Conservation (phyloP, 169 alveolate genomes). For the Plasmodium vivax region DNA sequence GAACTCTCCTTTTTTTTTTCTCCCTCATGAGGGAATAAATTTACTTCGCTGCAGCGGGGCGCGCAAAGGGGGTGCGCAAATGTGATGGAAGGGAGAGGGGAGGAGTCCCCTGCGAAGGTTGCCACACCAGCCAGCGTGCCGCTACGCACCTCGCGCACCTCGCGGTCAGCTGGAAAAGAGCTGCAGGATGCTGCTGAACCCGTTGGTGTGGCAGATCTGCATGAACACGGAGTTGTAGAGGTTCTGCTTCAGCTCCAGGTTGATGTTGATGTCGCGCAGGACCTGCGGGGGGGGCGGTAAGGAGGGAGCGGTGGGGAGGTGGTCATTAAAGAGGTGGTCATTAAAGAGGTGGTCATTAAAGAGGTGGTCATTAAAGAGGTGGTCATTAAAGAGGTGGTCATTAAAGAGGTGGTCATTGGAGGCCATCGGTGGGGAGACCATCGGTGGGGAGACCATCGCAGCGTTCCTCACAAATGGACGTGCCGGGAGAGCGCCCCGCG, state of each 20-base stretch:
- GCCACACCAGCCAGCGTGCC: too few relatives aligned
- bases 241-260: conserved; percentile 45
- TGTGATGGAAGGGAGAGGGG: not conserved
- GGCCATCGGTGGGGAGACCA: too few relatives aligned
- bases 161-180: conserved; percentile 2
- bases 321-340: not conserved
- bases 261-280: conserved; percentile 29
- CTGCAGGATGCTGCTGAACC: conserved; percentile 24
- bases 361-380: too few relatives aligned
- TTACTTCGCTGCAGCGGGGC: not conserved
- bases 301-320: not conserved
- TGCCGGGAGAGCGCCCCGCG: too few relatives aligned
- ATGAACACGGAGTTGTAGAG: conserved; percentile 19
- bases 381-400: too few relatives aligned
- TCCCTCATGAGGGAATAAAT: not conserved
- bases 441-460: too few relatives aligned
- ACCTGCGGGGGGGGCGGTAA: conserved; percentile 34
- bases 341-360: too few relatives aligned
- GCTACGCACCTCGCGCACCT: not conserved
- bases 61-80: not conserved
- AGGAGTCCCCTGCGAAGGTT: not conserved
- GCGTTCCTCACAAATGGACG: not conserved
- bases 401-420: too few relatives aligned
- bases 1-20: not conserved
- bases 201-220: conserved; percentile 43